Evolutionary conservation across 2,329 filamentous ascomycete genomes (phyloP), one percentile per base, ranked within the genome.

Genomic region (Neopestalotiopsis sp.): DNA sequence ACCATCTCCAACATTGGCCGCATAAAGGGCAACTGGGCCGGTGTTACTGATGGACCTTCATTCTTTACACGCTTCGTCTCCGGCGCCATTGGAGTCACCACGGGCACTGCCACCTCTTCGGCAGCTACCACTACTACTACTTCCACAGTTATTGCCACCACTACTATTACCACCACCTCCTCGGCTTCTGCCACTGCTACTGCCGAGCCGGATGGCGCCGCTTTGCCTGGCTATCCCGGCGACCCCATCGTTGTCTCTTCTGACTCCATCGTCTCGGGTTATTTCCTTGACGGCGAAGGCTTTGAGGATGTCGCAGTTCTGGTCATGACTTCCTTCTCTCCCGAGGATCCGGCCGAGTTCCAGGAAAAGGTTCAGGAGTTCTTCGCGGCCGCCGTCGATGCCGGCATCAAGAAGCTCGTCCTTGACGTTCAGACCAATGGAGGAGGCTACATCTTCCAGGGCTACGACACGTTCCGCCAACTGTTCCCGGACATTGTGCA

Each of bases 371-470:
- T 78, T 2, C 73, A 80, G 68, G 72, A 75, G 30, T 79, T 80
- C 72, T 78, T 79, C 57, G 74, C 74, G 12, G 71, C 71, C 4
- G 75, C 76, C 38, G 83, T 83, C 63, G 78, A 81, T 34, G 83
- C 80, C 5, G 85, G 85, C 49, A 88, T 87, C 79, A 88, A 80
- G 69, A 88, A 87, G 74, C 81, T 89, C 0, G 83, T 89, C 40
- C 80, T 89, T 34, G 87, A 89, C 70, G 79, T 89, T 5, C 83
- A 82, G 3, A 84, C 84, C n/a, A 89, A 89, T 68, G 85, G 83
- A 1, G 87, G 87, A 45, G 87, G 87, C 9, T 84, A 82, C 13
- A 86, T 89, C 59, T 79, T 88, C 57, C 81, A 86, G 45, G 87
- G 84, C 13, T 87, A 88, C 72, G 87, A 88, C 72, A 79, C 89